Base-by-base conservation (phyloP, 1,139 yeast genomes). In the Candida smagusa region DNA sequence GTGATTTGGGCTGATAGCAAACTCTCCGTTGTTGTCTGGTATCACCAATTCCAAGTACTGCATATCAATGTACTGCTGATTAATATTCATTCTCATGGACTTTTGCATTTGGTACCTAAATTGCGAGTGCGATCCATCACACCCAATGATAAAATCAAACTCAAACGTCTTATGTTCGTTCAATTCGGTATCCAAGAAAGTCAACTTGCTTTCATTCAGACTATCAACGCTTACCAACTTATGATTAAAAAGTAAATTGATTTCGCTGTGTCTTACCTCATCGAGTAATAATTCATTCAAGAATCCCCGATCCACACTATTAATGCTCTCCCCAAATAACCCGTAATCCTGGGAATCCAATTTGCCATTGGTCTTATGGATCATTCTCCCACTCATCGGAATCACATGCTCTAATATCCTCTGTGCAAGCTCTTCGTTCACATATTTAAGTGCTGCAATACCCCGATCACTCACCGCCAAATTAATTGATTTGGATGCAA, bases 361-460 rank as follows among this genome's bases (percentile, higher is more conserved):
- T n/a, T 53, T 51, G 0, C 95, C 96, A 8, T 69, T 52, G 13
- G 61, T 39, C 49, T 82, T 83, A 56, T 90, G 97, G 41, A 90
- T 81, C 97, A 89, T 89, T 32, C 97, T 68, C 1, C 96, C 97
- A 34, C 75, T 63, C 90, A 90, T 85, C 3, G 96, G 96, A 26
- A 86, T 83, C 12, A 85, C 75, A 33, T 77, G 77, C 29, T 68
- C 63, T 47, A 85, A 55, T 2, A 86, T 72, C 12, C 80, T 58
- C 0, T 63, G 61, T 7, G 84, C 78, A 68, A 88, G 68, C 8
- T 61, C 72, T 1, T 63, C 58, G 52, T 84, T 89, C 3, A 89
- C 80, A 38, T 69, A 69, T 36, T 71, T 64, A 53, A 90, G 60
- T 0, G 96, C 86, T 24, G 73, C 61, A 39, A 89, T 81, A 0